These are phyloP conservation scores for Ophiobolus disseminans DNA, from an alignment of 2,329 filamentous ascomycete genomes.

Conservation along the genomic window DNA sequence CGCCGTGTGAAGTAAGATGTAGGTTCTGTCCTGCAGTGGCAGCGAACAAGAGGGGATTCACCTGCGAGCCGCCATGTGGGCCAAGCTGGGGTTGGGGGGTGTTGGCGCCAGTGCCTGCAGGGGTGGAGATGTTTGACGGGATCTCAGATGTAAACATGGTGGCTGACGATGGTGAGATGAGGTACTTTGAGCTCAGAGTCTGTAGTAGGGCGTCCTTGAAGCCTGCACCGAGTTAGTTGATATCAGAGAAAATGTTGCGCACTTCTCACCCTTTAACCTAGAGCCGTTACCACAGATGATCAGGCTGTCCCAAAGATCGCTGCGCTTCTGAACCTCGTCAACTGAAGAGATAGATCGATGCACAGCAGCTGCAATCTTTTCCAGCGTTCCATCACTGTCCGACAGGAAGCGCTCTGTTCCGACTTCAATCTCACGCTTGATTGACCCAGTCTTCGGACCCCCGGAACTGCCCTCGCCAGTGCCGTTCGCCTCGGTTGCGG, in stretches of 20 bases:
- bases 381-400: constrained; percentile 73
- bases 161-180: constrained; percentile 88
- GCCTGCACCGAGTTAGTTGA: constrained; percentile 58
- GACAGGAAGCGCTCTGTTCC: constrained; percentile 75
- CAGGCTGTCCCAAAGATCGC: constrained; percentile 88
- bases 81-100: constrained; percentile 73
- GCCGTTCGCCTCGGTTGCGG: constrained; percentile 39
- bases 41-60: constrained; percentile 90
- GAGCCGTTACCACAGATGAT: constrained; percentile 91
- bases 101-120: constrained; percentile 86
- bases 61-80: constrained; percentile 62
- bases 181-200: constrained; percentile 79
- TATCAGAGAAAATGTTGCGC: not conserved
- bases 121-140: constrained; percentile 90
- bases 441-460: constrained; percentile 38
- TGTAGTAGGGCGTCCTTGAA: constrained; percentile 89
- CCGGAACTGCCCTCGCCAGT: constrained; percentile 20
- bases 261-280: constrained; percentile 62
- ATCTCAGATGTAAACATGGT: constrained; percentile 98
- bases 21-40: constrained; percentile 77
- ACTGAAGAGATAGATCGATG: constrained; percentile 84
- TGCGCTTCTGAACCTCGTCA: constrained; percentile 82
- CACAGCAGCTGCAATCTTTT: constrained; percentile 82
- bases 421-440: constrained; percentile 72
- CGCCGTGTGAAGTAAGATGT: constrained; percentile 53